Evolutionary conservation across 208 protist species (phyloP).

Genomic region (Porcisia hertigi): DNA sequence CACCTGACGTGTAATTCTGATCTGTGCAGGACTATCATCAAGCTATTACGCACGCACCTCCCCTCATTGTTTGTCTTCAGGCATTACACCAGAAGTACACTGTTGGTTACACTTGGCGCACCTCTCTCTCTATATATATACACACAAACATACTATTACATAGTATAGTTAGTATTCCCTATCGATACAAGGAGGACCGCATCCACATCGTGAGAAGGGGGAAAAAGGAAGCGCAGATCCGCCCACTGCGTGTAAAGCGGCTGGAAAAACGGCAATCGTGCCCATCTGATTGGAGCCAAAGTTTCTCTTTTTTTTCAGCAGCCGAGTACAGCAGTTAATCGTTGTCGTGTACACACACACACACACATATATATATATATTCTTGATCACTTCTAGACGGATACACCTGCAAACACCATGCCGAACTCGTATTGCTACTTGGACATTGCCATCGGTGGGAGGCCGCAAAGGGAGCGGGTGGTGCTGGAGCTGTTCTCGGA

Average conservation of each 20-base stretch:
- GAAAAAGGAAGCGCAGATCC: background rate
- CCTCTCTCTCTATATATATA: background rate
- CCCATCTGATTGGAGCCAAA: background rate
- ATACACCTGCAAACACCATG: conserved; percentile 18
- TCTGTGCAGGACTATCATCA: conserved; percentile 8
- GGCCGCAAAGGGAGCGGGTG: conserved; percentile 75
- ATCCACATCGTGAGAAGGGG: background rate
- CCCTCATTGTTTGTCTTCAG: background rate
- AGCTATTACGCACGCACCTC: background rate
- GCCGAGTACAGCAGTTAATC: background rate
- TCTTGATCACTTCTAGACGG: background rate
- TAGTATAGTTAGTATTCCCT: background rate
- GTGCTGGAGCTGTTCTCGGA: conserved; percentile 93
- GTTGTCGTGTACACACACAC: background rate
- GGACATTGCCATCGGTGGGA: conserved; percentile 83
- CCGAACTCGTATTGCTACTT: conserved; percentile 76
- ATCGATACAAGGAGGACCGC: background rate
- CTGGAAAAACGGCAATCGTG: background rate
- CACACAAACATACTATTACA: too few species aligned
- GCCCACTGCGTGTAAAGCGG: background rate
- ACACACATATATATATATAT: background rate
- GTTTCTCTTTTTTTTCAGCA: background rate
- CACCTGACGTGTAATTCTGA: too few species aligned
- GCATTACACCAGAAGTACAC: background rate
- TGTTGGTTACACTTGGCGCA: background rate